phyloP scores from a whole-genome alignment of 225 moss, liverwort and hornwort species.

The Pseudoscleropodium purum region DNA sequence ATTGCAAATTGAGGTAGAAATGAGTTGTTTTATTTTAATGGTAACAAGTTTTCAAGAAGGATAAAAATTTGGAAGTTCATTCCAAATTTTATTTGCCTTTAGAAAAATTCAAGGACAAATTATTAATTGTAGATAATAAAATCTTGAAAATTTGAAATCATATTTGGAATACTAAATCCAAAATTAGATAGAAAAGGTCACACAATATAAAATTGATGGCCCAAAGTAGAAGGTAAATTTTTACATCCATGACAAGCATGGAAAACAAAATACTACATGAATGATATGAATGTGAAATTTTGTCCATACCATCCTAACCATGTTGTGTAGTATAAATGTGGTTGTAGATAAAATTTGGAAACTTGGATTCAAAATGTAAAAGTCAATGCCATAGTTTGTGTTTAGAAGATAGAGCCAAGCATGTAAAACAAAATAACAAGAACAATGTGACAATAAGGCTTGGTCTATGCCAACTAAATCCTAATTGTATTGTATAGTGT shows the following conservation, averaged over 20 bases:
- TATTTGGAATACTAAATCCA: too few species aligned
- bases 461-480: background rate
- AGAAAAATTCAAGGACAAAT: rapidly evolving
- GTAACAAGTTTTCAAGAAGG: rapidly evolving
- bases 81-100: background rate
- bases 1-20: too few species aligned
- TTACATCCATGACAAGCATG: too few species aligned
- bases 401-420: too few species aligned
- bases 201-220: background rate
- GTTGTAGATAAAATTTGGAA: too few species aligned
- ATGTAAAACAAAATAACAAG: background rate
- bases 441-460: rapidly evolving
- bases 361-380: too few species aligned
- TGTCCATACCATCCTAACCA: too few species aligned
- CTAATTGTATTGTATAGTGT: rapidly evolving
- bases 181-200: rapidly evolving
- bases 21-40: too few species aligned
- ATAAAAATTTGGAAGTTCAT: background rate
- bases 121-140: rapidly evolving
- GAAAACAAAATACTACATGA: background rate
- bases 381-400: too few species aligned
- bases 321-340: too few species aligned
- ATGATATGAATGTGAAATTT: too few species aligned
- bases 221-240: rapidly evolving
- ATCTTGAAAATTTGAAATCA: background rate